phyloP scores from a whole-genome alignment of 495 filamentous ascomycete genomes.

The Cairneyella variabilis region DNA sequence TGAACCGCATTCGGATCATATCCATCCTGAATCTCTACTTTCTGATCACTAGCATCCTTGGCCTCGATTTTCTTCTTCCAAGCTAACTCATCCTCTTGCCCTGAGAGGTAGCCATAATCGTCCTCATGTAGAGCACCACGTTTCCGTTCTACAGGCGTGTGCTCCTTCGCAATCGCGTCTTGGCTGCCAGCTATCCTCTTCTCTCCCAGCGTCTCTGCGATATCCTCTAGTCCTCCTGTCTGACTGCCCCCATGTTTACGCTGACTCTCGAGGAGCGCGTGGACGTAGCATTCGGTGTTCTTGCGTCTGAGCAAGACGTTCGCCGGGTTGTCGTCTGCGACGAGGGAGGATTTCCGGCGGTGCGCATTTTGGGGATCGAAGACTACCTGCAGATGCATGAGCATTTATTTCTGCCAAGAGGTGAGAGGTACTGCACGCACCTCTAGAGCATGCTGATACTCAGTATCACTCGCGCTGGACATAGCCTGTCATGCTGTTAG shows the following conservation, averaged over 20 bases:
- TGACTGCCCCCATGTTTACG: constrained; percentile 6
- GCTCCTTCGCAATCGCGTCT: not conserved
- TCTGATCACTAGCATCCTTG: constrained; percentile 18
- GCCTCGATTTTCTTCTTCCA: constrained; percentile 37
- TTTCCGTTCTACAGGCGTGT: constrained; percentile 17
- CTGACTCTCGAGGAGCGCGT: constrained; percentile 63
- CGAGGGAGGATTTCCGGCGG: constrained; percentile 82
- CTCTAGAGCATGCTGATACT: constrained; percentile 30
- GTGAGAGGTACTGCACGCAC: not conserved
- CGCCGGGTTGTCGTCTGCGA: constrained; percentile 48
- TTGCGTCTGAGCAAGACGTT: constrained; percentile 37
- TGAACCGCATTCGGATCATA: constrained; percentile 31
- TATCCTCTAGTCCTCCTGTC: constrained; percentile 17
- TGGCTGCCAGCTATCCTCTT: not conserved
- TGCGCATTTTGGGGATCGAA: constrained; percentile 68
- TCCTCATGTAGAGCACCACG: not conserved
- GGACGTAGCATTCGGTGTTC: constrained; percentile 75
- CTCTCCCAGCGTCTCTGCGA: constrained; percentile 18
- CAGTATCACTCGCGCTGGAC: constrained; percentile 24
- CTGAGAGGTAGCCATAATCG: not conserved
- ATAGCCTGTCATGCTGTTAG: constrained; percentile 13
- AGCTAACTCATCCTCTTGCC: constrained; percentile 40
- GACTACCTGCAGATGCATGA: constrained; percentile 52
- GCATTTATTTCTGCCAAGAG: not conserved
- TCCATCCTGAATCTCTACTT: constrained; percentile 10